Conservation (phyloP, 2,329 filamentous ascomycete genomes). For the Biscogniauxia sp. region DNA sequence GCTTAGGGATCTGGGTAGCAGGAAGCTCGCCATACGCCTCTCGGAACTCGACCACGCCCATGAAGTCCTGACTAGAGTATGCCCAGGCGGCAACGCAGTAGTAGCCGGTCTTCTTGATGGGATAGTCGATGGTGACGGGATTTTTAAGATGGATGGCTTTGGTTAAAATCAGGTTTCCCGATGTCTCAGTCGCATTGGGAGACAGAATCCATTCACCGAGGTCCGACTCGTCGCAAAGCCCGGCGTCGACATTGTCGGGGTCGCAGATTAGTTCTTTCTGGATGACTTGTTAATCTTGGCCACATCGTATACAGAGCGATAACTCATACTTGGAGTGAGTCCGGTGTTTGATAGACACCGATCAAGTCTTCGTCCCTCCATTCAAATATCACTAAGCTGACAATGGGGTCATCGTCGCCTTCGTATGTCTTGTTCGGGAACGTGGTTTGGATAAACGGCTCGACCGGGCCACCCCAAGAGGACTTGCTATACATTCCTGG, state of each 20-base stretch:
- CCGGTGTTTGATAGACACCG: slow-evolving; percentile 60
- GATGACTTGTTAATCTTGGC: slow-evolving; percentile 30
- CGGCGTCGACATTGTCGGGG: slow-evolving; percentile 62
- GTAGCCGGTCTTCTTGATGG: slow-evolving; percentile 87
- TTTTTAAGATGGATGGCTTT: slow-evolving; percentile 79
- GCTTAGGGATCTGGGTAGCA: slow-evolving; percentile 91
- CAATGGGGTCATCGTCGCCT: slow-evolving; percentile 66
- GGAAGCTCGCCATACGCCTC: slow-evolving; percentile 96
- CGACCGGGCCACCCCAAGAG: slow-evolving; percentile 81
- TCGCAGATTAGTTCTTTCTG: slow-evolving; percentile 74
- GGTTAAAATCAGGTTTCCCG: slow-evolving; percentile 71
- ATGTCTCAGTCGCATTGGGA: slow-evolving; percentile 69
- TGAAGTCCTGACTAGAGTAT: slow-evolving; percentile 68
- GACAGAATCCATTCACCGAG: slow-evolving; percentile 82
- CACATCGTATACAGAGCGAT: slow-evolving; percentile 3
- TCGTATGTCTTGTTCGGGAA: slow-evolving; percentile 63
- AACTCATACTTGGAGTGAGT: slow-evolving; percentile 50
- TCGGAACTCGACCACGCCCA: slow-evolving; percentile 82
- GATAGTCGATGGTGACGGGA: slow-evolving; percentile 73
- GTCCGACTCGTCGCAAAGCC: slow-evolving; percentile 73
- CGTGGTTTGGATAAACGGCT: slow-evolving; percentile 85
- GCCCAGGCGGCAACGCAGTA: slow-evolving; percentile 85
- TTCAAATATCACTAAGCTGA: slow-evolving; percentile 89
- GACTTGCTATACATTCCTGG: slow-evolving; percentile 90
- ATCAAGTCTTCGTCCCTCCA: slow-evolving; percentile 83